phyloP scores from a whole-genome alignment of 176 grass and related monocot genomes.

The Oryza punctata region DNA sequence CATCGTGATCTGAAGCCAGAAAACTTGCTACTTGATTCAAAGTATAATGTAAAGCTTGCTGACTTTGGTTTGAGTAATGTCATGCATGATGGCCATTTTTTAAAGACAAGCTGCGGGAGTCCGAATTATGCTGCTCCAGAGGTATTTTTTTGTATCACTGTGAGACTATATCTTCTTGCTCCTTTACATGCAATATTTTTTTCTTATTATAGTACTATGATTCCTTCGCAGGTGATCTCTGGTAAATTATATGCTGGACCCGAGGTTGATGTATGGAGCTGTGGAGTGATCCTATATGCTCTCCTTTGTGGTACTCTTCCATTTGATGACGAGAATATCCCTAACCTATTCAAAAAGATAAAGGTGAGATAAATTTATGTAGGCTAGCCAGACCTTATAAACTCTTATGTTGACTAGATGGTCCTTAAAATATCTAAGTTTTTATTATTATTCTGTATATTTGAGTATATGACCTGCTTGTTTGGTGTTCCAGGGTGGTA shows the following conservation, averaged over 20 bases:
- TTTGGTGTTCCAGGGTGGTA: conserved; percentile 64
- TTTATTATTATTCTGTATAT: conserved; percentile 19
- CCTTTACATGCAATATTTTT: neutral
- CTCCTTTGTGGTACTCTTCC: conserved; percentile 97
- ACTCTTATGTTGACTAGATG: neutral
- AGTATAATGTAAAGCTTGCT: conserved; percentile 91
- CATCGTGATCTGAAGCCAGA: conserved; percentile 97
- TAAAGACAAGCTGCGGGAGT: conserved; percentile 98
- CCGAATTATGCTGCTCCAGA: conserved; percentile 99
- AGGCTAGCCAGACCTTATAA: neutral
- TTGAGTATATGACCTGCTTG: neutral
- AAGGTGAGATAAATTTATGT: conserved; percentile 56
- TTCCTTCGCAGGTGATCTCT: conserved; percentile 77
- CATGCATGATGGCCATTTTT: conserved; percentile 96
- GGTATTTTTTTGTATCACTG: conserved; percentile 50
- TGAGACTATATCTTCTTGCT: conserved; percentile 26
- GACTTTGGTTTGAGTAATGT: conserved; percentile 99
- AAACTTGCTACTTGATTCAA: conserved; percentile 94
- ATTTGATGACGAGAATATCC: conserved; percentile 97
- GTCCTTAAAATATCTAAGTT: conserved; percentile 16
- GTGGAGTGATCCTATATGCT: conserved; percentile 97
- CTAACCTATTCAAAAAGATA: conserved; percentile 94
- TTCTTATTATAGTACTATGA: conserved; percentile 20
- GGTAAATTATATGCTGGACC: conserved; percentile 93
- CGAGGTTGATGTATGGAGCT: conserved; percentile 99